phyloP scores from a whole-genome alignment of 345 rosid genomes.

The Lagerstroemia speciosa region DNA sequence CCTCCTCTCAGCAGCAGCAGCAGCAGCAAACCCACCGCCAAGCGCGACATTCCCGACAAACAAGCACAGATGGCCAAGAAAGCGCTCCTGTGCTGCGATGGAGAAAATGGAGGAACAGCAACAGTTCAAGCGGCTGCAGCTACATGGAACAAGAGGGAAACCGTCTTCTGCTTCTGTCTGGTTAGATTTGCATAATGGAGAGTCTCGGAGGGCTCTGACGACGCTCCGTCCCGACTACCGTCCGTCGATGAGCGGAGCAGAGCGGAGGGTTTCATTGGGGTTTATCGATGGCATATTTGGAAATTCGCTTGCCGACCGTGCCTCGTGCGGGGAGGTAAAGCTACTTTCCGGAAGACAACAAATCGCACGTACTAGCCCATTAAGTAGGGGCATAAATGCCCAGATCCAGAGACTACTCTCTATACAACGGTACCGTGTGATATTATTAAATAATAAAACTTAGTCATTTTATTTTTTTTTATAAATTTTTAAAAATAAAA shows the following conservation, averaged over 20 bases:
- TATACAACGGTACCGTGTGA: no score
- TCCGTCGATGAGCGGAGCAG: neutral
- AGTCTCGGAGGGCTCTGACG: neutral
- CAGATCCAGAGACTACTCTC: no score
- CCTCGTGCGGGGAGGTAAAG: neutral
- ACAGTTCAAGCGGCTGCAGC: neutral
- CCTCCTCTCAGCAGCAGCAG: constrained; percentile 18
- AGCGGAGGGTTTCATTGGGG: constrained; percentile 5
- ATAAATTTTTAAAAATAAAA: no score
- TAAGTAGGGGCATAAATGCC: no score
- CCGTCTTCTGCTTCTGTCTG: neutral
- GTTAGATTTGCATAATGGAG: no score
- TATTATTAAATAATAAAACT: no score
- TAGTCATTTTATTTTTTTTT: no score
- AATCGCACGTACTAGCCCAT: neutral
- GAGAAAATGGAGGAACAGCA: neutral
- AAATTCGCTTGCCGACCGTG: constrained; percentile 1
- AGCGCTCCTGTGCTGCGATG: neutral
- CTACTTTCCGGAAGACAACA: neutral
- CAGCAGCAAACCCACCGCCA: constrained; percentile 18
- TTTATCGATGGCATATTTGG: constrained; percentile 6
- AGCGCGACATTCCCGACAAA: neutral
- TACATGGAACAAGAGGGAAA: neutral
- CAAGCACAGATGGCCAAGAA: neutral
- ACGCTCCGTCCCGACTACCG: neutral